Evolutionary conservation across 192 early-diverging fungal genomes (phyloP), one percentile per base, ranked within the genome.

Genomic region (Entomortierella chlamydospora): DNA sequence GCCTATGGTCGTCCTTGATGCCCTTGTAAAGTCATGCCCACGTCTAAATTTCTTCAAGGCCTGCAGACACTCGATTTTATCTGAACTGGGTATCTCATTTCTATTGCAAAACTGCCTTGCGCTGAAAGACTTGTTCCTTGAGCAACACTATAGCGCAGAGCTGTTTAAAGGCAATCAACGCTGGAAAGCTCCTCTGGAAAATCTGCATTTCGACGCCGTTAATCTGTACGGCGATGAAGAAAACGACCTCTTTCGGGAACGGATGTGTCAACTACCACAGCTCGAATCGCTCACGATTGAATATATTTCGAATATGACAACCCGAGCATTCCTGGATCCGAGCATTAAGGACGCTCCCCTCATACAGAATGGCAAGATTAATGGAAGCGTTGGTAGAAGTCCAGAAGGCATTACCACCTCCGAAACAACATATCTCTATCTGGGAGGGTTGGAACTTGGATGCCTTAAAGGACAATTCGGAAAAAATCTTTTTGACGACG

Each of bases 161-260:
- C 33, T 64, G 30, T 61, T 61, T n/a, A 11, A n/a, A n/a, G 39
- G 57, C 22, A 2, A 39, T 0, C 15, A 62, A 33, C 41, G 26
- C 30, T 66, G 64, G 64, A 55, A 12, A 34, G 52, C 64, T 22
- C 64, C 64, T 4, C 12, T 66, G 26, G 64, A 66, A 41, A 31
- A 15, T 0, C 64, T 66, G 0, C 17, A 20, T 12, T 15, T 66
- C 13, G 52, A 56, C 29, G 9, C 9, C 0, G 47, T 66, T 18
- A 2, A 1, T 0, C 13, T 66, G 1, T 2, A 4, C 8, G 31
- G 4, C 26, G 51, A 42, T 12, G 39, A 66, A 11, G 64, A 66
- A 22, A 39, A 45, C 26, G 52, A 66, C 34, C 1, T 26, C 12
- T 66, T 66, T n/a, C 33, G 64, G 20, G 9, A 22, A 18, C 64